Percentiles rank a stretch among this genome's conserved stretches.
Conservation (phyloP, 164 flowering plant genomes). For the Berberis thunbergii region DNA sequence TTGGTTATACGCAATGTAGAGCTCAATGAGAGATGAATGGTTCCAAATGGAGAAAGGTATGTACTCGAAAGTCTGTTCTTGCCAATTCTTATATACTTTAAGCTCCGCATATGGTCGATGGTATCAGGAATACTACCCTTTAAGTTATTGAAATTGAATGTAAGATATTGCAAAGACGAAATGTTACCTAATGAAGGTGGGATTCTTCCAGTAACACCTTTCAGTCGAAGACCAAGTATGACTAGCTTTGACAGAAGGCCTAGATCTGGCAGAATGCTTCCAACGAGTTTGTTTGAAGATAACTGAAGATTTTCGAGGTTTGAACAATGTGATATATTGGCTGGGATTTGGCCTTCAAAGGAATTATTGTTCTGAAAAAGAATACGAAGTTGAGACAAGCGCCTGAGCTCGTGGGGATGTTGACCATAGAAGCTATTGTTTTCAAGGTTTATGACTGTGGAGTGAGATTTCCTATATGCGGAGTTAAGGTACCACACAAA, state of each 20-base stretch:
- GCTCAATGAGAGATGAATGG: slow-evolving; percentile 14
- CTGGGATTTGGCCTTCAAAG: slow-evolving; percentile 2
- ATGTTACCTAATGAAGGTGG: slow-evolving; percentile 5
- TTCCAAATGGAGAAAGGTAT: slow-evolving; percentile 28
- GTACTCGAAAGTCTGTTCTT: slow-evolving; percentile 19
- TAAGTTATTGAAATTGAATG: slow-evolving; percentile 15
- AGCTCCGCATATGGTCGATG: slow-evolving; percentile 9
- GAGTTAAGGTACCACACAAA: too few species aligned
- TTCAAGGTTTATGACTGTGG: slow-evolving; percentile 7
- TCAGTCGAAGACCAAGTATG: not conserved
- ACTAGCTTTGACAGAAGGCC: not conserved
- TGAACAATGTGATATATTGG: slow-evolving; percentile 1
- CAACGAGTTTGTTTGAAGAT: not conserved
- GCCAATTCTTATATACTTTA: slow-evolving; percentile 2
- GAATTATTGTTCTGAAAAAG: not conserved
- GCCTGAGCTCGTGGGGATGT: slow-evolving; percentile 3
- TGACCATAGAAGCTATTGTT: slow-evolving; percentile 13
- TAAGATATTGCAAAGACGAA: not conserved
- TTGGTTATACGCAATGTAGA: slow-evolving; percentile 12
- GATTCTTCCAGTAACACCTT: slow-evolving; percentile 1
- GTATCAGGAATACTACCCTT: slow-evolving; percentile 20
- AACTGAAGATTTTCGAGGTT: not conserved
- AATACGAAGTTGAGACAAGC: not conserved
- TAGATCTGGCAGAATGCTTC: not conserved
- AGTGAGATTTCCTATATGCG: slow-evolving; percentile 17